Evolutionary conservation across 2,329 filamentous ascomycete genomes (phyloP), one percentile per base, ranked within the genome.

Genomic region (Neofusicoccum sp.): DNA sequence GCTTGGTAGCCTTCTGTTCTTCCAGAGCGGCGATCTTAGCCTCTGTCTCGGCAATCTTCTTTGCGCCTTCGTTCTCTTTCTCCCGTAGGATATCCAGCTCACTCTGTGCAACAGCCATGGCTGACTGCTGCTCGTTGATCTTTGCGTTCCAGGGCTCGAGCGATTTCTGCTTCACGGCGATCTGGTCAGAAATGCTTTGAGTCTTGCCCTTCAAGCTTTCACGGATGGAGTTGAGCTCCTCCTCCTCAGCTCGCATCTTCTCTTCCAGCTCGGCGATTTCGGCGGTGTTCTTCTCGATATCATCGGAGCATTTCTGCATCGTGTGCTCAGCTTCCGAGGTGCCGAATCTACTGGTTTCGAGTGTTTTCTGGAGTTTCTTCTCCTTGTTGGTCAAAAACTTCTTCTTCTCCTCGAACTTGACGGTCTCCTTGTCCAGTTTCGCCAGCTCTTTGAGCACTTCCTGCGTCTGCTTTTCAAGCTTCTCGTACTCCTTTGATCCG

Each of bases 401-500:
- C 73, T 89, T 89, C 81, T 98, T 98, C 76, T 99, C 96, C 65
- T 98, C 93, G 66, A 96, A 93, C 71, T 99, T 99, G 76, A 99
- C 95, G 24, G 88, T 88, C 71, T 98, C 95, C 72, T 98, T 96
- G 71, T 99, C 96, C 64, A 96, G 92, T 71, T 93, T 93, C 45
- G 91, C 87, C 77, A 95, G 87, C 71, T 98, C 91, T 72, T 96
- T 96, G 63, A 89, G 79, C 58, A 96, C 81, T 28, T 80, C 82
- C 67, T 97, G 90, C 0, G 88, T 87, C 57, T 90, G 84, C 75
- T 96, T 93, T 67, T 96, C 91, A 65, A 96, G 85, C 1, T 81
- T 80, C 66, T 96, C 92, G 65, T 89, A 93, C 64, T 96, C 89
- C 69, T 93, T 96, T 66, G 84, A 84, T n/a, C 89, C 90, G 61